These are phyloP conservation scores for Phialemoniopsis sp. DNA, from an alignment of 2,329 filamentous ascomycete genomes.

Conservation along the genomic window DNA sequence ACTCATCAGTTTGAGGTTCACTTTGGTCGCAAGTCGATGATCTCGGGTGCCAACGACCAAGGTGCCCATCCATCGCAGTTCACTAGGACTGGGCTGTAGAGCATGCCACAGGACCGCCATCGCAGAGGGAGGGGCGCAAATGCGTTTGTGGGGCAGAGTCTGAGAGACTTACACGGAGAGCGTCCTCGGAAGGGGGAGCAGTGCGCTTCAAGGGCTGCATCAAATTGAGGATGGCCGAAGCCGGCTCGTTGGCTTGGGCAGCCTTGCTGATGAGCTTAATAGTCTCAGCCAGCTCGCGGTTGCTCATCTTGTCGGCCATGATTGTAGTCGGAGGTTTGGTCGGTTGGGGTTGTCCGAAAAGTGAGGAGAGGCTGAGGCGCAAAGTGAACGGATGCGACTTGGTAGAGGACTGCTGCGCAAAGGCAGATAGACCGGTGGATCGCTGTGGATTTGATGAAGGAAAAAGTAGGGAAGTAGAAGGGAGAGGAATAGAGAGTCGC, in stretches of 20 bases:
- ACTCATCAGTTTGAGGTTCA: too few relatives aligned
- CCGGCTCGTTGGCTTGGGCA: conserved; percentile 67
- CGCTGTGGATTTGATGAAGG: too few relatives aligned
- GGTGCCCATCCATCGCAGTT: too few relatives aligned
- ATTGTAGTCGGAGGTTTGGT: background rate
- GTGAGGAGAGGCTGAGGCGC: background rate
- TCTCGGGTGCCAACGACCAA: too few relatives aligned
- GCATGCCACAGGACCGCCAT: too few relatives aligned
- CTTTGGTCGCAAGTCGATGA: too few relatives aligned
- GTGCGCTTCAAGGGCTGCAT: conserved; percentile 77
- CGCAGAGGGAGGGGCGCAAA: too few relatives aligned
- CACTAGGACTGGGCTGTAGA: background rate
- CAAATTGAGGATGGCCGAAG: conserved; percentile 67
- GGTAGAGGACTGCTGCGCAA: too few relatives aligned
- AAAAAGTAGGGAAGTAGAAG: too few relatives aligned
- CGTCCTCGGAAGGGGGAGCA: conserved; percentile 80
- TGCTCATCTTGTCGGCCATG: conserved; percentile 55
- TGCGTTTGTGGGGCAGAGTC: too few relatives aligned
- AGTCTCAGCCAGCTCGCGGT: conserved; percentile 73
- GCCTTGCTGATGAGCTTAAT: conserved; percentile 80
- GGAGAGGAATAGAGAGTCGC: too few relatives aligned
- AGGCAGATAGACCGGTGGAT: too few relatives aligned
- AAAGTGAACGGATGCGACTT: background rate
- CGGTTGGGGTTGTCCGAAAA: background rate
- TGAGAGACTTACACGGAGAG: conserved; percentile 75